A percentile compares a stretch with the other conserved stretches of the same genome.
These are phyloP conservation scores for Geosiphon pyriformis DNA, from an alignment of 192 early-diverging fungal species.

Conservation along the genomic window DNA sequence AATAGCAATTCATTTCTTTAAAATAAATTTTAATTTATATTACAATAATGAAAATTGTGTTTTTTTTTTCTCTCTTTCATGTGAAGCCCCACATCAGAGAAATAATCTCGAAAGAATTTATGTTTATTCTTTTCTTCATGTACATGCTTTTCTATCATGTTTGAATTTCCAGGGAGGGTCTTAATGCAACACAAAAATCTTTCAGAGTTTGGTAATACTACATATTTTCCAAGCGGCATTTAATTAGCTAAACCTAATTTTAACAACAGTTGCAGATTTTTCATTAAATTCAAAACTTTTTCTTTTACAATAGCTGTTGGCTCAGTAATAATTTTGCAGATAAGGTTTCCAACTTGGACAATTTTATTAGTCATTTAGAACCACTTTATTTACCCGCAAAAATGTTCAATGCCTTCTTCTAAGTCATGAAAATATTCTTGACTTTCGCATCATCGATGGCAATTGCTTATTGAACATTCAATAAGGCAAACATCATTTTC, in stretches of 20 bases:
- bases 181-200: conserved; percentile 9
- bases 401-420: neutral
- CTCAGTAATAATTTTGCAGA: conserved; percentile 19
- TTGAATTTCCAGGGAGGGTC: conserved; percentile 14
- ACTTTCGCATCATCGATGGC: conserved; percentile 2
- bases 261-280: neutral
- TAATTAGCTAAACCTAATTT: no score
- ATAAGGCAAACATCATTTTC: conserved; percentile 18
- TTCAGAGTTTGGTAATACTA: conserved; percentile 20
- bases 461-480: conserved; percentile 3
- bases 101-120: neutral
- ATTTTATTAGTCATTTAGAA: no score
- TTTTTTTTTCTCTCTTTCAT: neutral
- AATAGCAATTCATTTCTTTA: conserved; percentile 4
- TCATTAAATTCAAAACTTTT: neutral
- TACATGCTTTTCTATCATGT: conserved; percentile 3
- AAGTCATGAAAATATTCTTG: conserved; percentile 16
- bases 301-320: conserved; percentile 1
- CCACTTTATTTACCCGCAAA: conserved; percentile 27
- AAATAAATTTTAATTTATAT: conserved; percentile 6
- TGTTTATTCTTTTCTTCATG: conserved; percentile 4
- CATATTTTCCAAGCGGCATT: neutral
- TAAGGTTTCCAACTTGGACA: neutral
- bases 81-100: neutral
- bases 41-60: conserved; percentile 18